These are phyloP conservation scores for Candida ponderosae DNA, from an alignment of 805 yeast species.

Conservation along the genomic window DNA sequence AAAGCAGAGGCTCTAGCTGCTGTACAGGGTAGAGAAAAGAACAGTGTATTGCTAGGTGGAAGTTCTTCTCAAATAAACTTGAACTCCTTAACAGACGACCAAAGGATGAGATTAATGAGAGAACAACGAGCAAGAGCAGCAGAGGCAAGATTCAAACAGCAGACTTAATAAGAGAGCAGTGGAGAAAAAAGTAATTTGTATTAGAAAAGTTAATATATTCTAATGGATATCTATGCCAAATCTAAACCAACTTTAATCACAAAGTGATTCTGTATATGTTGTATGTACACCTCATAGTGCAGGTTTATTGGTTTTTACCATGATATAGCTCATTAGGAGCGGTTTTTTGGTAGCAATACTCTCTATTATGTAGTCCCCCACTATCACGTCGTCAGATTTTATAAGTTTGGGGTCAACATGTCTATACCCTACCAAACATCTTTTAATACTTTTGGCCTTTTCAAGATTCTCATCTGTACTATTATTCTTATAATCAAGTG, in stretches of 20 bases:
- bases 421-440: conserved; percentile 52
- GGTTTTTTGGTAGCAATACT: conserved; percentile 18
- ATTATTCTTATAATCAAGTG: conserved; percentile 32
- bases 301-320: conserved; percentile 29
- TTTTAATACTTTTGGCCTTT: conserved; percentile 38
- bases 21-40: conserved; percentile 20
- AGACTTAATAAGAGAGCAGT: conserved; percentile 2
- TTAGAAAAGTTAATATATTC: not conserved
- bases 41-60: conserved; percentile 29
- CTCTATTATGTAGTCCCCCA: conserved; percentile 27
- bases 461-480: conserved; percentile 14
- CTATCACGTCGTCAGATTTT: conserved; percentile 6
- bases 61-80: conserved; percentile 32
- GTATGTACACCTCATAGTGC: conserved; percentile 6
- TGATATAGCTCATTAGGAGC: conserved; percentile 28
- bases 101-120: conserved; percentile 72
- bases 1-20: conserved; percentile 30
- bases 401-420: conserved; percentile 46
- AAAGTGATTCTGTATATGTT: not conserved
- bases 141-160: conserved; percentile 62
- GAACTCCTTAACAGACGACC: conserved; percentile 64
- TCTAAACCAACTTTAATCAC: not conserved
- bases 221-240: no score
- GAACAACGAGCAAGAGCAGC: conserved; percentile 97
- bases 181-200: conserved; percentile 1